Conservation (phyloP, 768 basidiomycete species). For the Termitomyces sp. region DNA sequence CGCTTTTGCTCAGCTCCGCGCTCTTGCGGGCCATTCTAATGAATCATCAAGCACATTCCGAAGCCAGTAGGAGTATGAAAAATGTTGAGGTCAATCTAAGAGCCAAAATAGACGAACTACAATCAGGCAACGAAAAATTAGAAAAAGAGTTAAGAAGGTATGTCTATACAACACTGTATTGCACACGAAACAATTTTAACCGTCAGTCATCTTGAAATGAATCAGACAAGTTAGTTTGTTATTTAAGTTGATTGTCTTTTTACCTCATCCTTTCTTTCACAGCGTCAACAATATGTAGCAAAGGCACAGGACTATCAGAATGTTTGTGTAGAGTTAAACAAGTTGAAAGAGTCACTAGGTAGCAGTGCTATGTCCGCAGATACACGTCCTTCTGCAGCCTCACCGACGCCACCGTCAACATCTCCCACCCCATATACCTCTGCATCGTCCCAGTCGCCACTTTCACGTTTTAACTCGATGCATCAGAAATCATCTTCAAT, state of each 20-base stretch:
- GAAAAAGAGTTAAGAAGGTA: conserved; percentile 72
- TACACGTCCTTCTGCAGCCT: conserved; percentile 25
- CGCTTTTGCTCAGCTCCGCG: conserved; percentile 70
- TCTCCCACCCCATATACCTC: conserved; percentile 30
- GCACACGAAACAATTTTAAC: conserved; percentile 16
- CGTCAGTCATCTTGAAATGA: conserved; percentile 10
- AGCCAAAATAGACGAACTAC: conserved; percentile 61
- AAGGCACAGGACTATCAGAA: conserved; percentile 69
- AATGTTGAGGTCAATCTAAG: conserved; percentile 55
- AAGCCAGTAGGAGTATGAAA: conserved; percentile 66
- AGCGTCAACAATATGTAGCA: conserved; percentile 59
- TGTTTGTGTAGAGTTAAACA: conserved; percentile 60
- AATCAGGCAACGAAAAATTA: conserved; percentile 50
- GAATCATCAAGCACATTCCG: conserved; percentile 78
- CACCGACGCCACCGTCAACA: conserved; percentile 31
- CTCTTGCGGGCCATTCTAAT: conserved; percentile 78
- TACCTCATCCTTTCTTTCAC: conserved; percentile 14
- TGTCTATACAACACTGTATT: conserved; percentile 21
- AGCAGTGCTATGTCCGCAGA: conserved; percentile 23
- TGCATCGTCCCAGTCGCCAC: conserved; percentile 28
- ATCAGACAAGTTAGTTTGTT: conserved; percentile 56
- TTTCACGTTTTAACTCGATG: conserved; percentile 46
- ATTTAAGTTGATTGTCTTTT: not conserved
- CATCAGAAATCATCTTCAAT: conserved; percentile 58
- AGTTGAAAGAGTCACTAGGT: conserved; percentile 39